These are phyloP conservation scores for Sarocladium strictum DNA, from an alignment of 2,329 filamentous ascomycete genomes.

Conservation along the genomic window DNA sequence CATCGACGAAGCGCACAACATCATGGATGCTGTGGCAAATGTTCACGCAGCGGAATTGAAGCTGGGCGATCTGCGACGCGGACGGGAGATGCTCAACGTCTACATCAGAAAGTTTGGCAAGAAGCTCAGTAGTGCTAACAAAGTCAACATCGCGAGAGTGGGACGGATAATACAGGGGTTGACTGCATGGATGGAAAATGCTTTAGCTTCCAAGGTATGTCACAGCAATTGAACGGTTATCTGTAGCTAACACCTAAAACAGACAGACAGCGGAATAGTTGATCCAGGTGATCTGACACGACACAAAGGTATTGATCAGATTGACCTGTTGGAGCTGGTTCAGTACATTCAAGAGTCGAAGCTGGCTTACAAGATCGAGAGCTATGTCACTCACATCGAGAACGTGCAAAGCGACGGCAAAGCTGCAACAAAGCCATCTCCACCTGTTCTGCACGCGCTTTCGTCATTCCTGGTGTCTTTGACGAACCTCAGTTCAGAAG, in stretches of 20 bases:
- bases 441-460: conserved; percentile 49
- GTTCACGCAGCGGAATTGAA: conserved; percentile 78
- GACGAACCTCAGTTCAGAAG: conserved; percentile 75
- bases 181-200: conserved; percentile 57
- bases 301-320: conserved; percentile 85
- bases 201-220: conserved; percentile 40
- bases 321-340: conserved; percentile 86
- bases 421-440: conserved; percentile 18
- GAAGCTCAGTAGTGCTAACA: conserved; percentile 81
- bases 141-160: conserved; percentile 84
- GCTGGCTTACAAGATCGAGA: conserved; percentile 88
- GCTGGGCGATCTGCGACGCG: conserved; percentile 65
- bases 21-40: conserved; percentile 88
- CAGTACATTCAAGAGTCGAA: conserved; percentile 89
- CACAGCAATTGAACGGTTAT: not conserved
- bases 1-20: conserved; percentile 94
- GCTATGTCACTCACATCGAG: conserved; percentile 65
- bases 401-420: conserved; percentile 32
- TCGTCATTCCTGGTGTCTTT: conserved; percentile 67
- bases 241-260: not conserved
- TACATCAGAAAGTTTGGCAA: conserved; percentile 89
- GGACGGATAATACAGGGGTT: conserved; percentile 79
- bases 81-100: conserved; percentile 67
- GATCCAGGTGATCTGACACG: conserved; percentile 67
- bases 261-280: conserved; percentile 58